Evolutionary conservation across 2,329 filamentous ascomycete species (phyloP).

Genomic region (Aspergillus thermomutatus): DNA sequence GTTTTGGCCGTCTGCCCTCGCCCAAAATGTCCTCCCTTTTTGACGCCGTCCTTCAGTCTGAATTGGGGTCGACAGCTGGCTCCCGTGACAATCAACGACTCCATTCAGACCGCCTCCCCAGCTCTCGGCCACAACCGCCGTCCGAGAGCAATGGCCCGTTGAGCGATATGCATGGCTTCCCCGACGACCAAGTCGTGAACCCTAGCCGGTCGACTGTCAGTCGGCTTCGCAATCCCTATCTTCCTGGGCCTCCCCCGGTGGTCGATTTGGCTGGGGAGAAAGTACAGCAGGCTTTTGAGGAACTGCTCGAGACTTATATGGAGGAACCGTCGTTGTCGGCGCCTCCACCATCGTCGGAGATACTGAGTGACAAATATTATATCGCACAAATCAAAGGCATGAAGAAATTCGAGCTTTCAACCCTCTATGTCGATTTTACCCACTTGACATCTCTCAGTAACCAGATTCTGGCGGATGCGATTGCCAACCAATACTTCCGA

Average conservation of each 20-base stretch:
- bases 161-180: constrained; percentile 58
- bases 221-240: constrained; percentile 48
- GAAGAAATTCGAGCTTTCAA: constrained; percentile 59
- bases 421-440: constrained; percentile 66
- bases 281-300: constrained; percentile 60
- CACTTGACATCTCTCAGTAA: constrained; percentile 76
- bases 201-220: constrained; percentile 48
- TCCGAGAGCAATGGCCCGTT: constrained; percentile 50
- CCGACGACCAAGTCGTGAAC: constrained; percentile 61
- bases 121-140: constrained; percentile 53
- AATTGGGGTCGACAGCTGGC: constrained; percentile 35
- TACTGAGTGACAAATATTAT: constrained; percentile 62
- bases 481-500: constrained; percentile 89
- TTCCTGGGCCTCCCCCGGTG: constrained; percentile 55
- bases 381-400: constrained; percentile 64
- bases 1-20: constrained; percentile 19
- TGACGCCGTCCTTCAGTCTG: constrained; percentile 41
- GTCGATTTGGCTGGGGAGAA: constrained; percentile 61
- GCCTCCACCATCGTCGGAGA: constrained; percentile 52
- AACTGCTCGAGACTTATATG: constrained; percentile 59
- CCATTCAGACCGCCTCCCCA: constrained; percentile 44
- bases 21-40: constrained; percentile 40
- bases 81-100: constrained; percentile 27
- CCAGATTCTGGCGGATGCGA: constrained; percentile 77
- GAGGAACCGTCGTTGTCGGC: constrained; percentile 57